Conservation (phyloP, 106 monocot species). For the Ottelia alismoides region DNA sequence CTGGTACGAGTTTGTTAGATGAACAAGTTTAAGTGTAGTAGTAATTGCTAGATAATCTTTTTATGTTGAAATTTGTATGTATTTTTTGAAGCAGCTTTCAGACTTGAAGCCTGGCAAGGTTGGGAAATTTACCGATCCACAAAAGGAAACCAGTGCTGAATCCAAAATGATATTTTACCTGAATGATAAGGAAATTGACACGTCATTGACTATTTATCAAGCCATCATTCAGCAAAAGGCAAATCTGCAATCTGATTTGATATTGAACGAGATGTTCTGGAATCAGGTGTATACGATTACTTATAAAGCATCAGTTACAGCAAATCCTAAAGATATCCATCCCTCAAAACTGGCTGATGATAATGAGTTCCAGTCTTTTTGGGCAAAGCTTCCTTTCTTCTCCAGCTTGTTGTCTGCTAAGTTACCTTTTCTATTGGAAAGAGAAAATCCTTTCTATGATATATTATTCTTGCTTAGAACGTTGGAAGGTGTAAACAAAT, state of each 20-base stretch:
- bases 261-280: slow-evolving; percentile 54
- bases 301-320: too few relatives aligned
- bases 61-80: too few relatives aligned
- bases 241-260: slow-evolving; percentile 24
- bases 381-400: slow-evolving; percentile 42
- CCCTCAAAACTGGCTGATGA: slow-evolving; percentile 22
- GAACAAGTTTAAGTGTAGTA: too few relatives aligned
- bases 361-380: too few relatives aligned
- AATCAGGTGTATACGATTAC: slow-evolving; percentile 44
- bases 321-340: too few relatives aligned
- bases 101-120: too few relatives aligned
- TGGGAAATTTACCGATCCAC: too few relatives aligned
- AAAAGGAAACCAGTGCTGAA: slow-evolving; percentile 5
- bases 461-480: slow-evolving; percentile 61
- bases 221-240: slow-evolving; percentile 41
- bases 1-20: too few relatives aligned
- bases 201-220: slow-evolving; percentile 55
- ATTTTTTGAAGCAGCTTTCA: too few relatives aligned
- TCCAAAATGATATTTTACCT: slow-evolving; percentile 48
- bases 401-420: slow-evolving; percentile 35
- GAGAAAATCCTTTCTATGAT: slow-evolving; percentile 49
- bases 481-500: slow-evolving; percentile 58
- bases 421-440: slow-evolving; percentile 54
- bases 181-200: slow-evolving; percentile 48
- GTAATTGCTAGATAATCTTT: too few relatives aligned